These are phyloP conservation scores for Carallia pectinifolia DNA, from an alignment of 345 rosid genomes.

Conservation along the genomic window DNA sequence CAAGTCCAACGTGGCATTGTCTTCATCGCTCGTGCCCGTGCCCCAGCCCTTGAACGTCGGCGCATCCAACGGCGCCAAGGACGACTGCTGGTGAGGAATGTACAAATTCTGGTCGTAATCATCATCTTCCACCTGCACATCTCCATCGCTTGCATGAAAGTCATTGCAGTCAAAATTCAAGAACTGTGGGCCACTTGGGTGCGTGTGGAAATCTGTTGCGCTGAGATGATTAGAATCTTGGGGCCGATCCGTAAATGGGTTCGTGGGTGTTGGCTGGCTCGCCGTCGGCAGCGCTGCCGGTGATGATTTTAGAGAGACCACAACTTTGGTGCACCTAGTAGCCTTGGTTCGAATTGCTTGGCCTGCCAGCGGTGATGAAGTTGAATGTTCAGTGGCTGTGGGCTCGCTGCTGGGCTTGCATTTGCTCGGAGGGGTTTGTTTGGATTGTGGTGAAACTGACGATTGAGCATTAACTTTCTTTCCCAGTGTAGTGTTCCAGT, in stretches of 20 bases:
- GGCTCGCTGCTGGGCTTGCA: neutral
- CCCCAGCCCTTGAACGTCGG: constrained; percentile 23
- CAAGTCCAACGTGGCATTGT: constrained; percentile 28
- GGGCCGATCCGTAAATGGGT: neutral
- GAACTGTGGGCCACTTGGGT: constrained; percentile 14
- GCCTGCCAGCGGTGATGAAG: neutral
- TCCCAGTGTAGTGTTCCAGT: constrained; percentile 56
- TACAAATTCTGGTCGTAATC: neutral
- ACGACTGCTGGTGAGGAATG: neutral
- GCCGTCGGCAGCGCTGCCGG: neutral
- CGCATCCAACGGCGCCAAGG: neutral
- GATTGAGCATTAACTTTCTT: constrained; percentile 35
- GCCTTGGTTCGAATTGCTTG: constrained; percentile 39
- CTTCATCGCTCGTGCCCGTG: constrained; percentile 1
- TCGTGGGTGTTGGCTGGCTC: neutral
- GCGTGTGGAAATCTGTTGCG: neutral
- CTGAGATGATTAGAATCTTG: neutral
- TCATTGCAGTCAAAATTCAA: constrained; percentile 10
- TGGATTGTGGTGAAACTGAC: neutral
- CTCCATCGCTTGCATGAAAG: constrained; percentile 1
- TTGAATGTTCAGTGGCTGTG: no score
- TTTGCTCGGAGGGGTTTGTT: neutral
- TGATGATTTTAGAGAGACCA: constrained; percentile 14
- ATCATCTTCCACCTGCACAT: neutral
- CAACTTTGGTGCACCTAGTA: constrained; percentile 23